Percentiles rank a stretch among this genome's conserved stretches.
Conservation (phyloP, 2,329 filamentous ascomycete species). For the Daldinia sp. region DNA sequence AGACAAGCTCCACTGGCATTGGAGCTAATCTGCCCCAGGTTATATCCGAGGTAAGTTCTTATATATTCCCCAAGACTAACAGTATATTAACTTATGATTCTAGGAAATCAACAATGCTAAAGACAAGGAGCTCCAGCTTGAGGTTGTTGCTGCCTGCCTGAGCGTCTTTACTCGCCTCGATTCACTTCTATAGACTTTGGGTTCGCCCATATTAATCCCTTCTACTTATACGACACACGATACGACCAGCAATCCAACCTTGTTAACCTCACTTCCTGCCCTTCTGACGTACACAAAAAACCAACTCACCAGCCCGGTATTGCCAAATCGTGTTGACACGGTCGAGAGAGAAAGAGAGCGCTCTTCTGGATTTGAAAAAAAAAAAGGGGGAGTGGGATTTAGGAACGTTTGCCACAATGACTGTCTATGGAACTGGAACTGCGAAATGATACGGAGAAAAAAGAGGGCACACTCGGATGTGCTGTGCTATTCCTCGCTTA, state of each 20-base stretch:
- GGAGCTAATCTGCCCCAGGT: slow-evolving; percentile 92
- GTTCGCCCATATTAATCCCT: slow-evolving; percentile 16
- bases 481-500: slow-evolving; percentile 6
- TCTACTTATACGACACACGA: slow-evolving; percentile 31
- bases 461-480: slow-evolving; percentile 3
- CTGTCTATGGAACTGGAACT: slow-evolving; percentile 2
- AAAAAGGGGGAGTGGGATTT: slow-evolving; percentile 4
- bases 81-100: slow-evolving; percentile 22
- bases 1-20: slow-evolving; percentile 82
- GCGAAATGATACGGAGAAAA: slow-evolving; percentile 14
- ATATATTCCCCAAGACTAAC: not conserved
- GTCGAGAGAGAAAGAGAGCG: not conserved
- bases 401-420: slow-evolving; percentile 17
- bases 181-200: slow-evolving; percentile 79
- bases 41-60: slow-evolving; percentile 73
- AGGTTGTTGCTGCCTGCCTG: slow-evolving; percentile 95
- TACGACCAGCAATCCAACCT: slow-evolving; percentile 25
- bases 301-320: slow-evolving; percentile 10
- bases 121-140: slow-evolving; percentile 95
- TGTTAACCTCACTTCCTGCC: slow-evolving; percentile 15
- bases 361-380: slow-evolving; percentile 32
- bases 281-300: slow-evolving; percentile 1
- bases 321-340: slow-evolving; percentile 17
- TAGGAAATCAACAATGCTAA: slow-evolving; percentile 85
- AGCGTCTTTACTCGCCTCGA: slow-evolving; percentile 98